Base-by-base conservation (phyloP, 768 basidiomycete genomes). In the Lyophyllum shimeji region DNA sequence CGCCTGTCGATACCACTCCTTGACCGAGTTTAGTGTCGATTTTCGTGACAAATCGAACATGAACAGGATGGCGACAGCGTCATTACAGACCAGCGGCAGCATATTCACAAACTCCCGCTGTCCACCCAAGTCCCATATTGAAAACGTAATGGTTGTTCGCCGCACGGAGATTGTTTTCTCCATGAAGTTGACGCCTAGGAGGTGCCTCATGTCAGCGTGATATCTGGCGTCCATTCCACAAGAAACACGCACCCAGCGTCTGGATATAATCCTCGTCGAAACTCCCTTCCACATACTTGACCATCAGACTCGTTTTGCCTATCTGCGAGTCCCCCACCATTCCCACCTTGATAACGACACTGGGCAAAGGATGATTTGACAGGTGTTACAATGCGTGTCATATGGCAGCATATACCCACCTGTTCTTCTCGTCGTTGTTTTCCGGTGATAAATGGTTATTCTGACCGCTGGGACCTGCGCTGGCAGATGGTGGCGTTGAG, bases 271-370 rank as follows among this genome's bases (percentile, higher is more conserved):
- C 96, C 79, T 96, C 95, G 74, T 97, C 95, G 73, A 96, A 97
- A 74, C 90, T 93, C 50, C 96, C 96, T 77, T 99, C 96, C 58
- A 98, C 95, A 68, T 98, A 98, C 77, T 98, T 98, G 74, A 98
- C 95, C 96, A 98, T 98, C 70, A 98, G 80, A 74, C 92, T 94
- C 61, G 96, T 98, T 83, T 98, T 98, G 64, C 96, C 95, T 69
- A 98, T 98, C 79, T 98, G 96, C 67, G 94, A 95, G 78, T 99
- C 96, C 48, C 97, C 97, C 46, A 99, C 94, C 96, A 99, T 99
- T 54, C 96, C 96, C 49, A 99, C 96, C 74, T 99, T 98, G 72
- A 97, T 91, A 51, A 96, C 94, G 65, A 97, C 93, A 69, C 92
- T 90, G 51, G n/a, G 17, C 24, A 7, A 50, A 57, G 40, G 46